Base-by-base conservation (phyloP, 768 basidiomycete species). In the Naganishia antarctica region DNA sequence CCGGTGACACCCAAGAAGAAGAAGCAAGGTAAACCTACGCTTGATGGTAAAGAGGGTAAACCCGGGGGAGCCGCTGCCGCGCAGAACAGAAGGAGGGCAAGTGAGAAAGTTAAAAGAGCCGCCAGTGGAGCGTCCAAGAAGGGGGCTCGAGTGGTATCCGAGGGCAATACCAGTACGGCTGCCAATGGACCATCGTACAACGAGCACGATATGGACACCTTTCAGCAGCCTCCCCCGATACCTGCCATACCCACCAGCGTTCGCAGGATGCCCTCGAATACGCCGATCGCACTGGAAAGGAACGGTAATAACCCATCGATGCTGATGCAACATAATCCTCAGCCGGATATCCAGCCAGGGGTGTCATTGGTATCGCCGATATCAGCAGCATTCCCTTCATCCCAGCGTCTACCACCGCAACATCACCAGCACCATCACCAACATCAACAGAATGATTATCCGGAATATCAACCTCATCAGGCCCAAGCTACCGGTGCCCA, bases 241-340 rank as follows among this genome's bases (percentile, higher is more conserved):
- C 53, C 53, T 23, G 73, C 75, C 12, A 59, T 70, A 15, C 70
- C 76, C 25, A 71, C 74, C 4, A 74, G 76, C 46, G 72, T 70
- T 13, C 71, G 69, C 47, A 69, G 72, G 61, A 65, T 70, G 50
- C 61, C 71, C 15, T 29, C 46, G 26, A 31, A 44, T 8, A 11
- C 49, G 9, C n/a, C 31, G 23, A 4, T 34, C 21, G n/a, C 21
- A 21, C 29, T 31, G 15, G 31, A 23, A 28, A 21, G 3, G 18
- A 34, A 31, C 63, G 68, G 53, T 68, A 68, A n/a, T 62, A 65
- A 62, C 29, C 46, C 37, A 51, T 63, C 34, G 51, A 64, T 59
- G 66, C 67, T 66, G n/a, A 11, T 43, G 53, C 59, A 31, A 51
- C 29, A 31, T 3, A 6, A 65, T 31, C 51, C 63, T 32, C 70